phyloP scores from a whole-genome alignment of 257 asterid genomes.

The Nyctanthes arbortristis region DNA sequence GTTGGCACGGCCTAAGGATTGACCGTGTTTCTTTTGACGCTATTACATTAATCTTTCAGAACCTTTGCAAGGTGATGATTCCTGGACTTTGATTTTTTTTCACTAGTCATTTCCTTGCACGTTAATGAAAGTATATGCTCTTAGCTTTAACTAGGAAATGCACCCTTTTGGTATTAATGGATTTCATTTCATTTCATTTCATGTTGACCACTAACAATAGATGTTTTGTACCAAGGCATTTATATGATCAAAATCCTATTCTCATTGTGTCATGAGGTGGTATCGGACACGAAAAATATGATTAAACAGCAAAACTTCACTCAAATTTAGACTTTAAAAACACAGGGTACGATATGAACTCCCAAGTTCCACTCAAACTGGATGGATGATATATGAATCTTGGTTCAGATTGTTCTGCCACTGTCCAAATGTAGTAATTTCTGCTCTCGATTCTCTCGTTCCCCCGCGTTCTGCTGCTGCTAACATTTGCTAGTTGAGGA shows the following conservation, averaged over 20 bases:
- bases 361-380: background rate
- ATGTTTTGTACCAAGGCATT: background rate
- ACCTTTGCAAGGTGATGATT: background rate
- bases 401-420: slow-evolving; percentile 1
- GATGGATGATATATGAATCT: background rate
- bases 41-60: background rate
- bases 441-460: background rate
- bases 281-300: too few species aligned
- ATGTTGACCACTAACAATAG: background rate
- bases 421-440: slow-evolving; percentile 31
- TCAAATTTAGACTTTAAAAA: background rate
- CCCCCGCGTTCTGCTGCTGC: background rate
- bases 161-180: background rate
- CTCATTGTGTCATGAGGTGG: too few species aligned
- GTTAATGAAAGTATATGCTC: background rate
- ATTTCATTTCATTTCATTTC: too few species aligned
- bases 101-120: background rate
- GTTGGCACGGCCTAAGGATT: slow-evolving; percentile 82
- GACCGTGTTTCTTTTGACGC: slow-evolving; percentile 8
- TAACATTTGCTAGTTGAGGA: background rate
- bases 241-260: too few species aligned
- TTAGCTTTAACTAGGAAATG: background rate
- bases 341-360: too few species aligned
- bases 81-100: background rate
- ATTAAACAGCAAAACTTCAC: background rate